Base-by-base conservation (phyloP, 129 eudicot genomes). In the Dittrichia graveolens region DNA sequence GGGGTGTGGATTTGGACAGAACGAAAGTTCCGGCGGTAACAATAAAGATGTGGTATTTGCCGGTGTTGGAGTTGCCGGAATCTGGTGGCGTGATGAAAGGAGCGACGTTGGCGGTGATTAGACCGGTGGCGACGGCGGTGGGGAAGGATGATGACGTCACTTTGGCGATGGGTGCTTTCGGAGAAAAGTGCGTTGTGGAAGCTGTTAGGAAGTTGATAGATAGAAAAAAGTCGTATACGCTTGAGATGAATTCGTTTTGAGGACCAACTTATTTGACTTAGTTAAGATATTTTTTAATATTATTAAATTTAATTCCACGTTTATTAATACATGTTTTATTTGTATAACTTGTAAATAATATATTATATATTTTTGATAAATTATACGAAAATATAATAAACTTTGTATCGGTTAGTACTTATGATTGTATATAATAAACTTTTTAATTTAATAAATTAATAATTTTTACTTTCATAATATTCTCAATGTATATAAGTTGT, bases 21-120 rank as follows among this genome's bases (percentile, higher is more conserved):
- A 84, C 83, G 3, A 67, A 41, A 58, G 72, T 86, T 52, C 92
- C 90, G 35, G 87, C 87, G 1, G 81, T 89, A 83, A 82, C 50
- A 63, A 82, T 89, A 81, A 86, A 83, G 72, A 79, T 89, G 89
- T 89, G 96, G 96, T 84, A 82, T 39, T 14, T 79, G 80, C 89
- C 85, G 61, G 76, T 68, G 57, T 8, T 84, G 83, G 88, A 89
- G 80, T 55, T 86, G 84, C 87, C 82, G 31, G 83, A 59, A 54
- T 78, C 75, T 3, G 96, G 85, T 15, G 55, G 71, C 44, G 90
- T 86, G 48, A 71, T 89, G 88, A 83, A 53, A 54, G 96, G 92
- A 65, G 96, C 90, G 44, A 89, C 96, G 6, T 35, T 86, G 61
- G 85, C 88, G 69, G 83, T 85, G 58, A 82, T 89, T 41, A 75